Percentiles rank a stretch among this genome's conserved stretches.
Conservation (phyloP, 768 basidiomycete species). For the Tephrocybe sp. region DNA sequence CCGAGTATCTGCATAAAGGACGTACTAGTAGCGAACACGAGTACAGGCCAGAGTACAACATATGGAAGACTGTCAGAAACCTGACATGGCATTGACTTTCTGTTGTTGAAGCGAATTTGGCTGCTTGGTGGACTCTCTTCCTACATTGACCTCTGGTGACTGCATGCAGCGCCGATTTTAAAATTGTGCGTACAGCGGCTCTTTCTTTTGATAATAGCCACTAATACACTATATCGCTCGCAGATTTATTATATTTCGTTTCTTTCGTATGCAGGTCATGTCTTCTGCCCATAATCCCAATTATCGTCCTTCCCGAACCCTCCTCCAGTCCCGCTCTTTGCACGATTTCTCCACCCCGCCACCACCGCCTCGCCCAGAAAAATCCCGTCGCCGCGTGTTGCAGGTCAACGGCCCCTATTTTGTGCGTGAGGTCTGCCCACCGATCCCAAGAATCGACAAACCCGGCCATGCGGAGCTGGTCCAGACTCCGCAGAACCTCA, state of each 20-base stretch:
- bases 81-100: slow-evolving; percentile 13
- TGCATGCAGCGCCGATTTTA: slow-evolving; percentile 10
- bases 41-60: background rate
- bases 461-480: slow-evolving; percentile 1
- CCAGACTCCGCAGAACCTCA: slow-evolving; percentile 2
- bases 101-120: slow-evolving; percentile 14
- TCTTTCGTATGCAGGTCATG: slow-evolving; percentile 16
- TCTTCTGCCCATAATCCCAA: slow-evolving; percentile 12
- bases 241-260: slow-evolving; percentile 8
- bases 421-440: slow-evolving; percentile 3
- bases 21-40: background rate
- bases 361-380: slow-evolving; percentile 9
- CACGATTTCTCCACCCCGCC: slow-evolving; percentile 15
- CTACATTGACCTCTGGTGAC: slow-evolving; percentile 7
- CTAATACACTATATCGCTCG: background rate
- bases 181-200: slow-evolving; percentile 1
- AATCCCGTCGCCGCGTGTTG: slow-evolving; percentile 10
- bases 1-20: too few relatives aligned
- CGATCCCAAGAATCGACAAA: background rate
- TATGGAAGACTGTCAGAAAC: background rate
- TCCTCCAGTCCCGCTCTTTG: slow-evolving; percentile 16
- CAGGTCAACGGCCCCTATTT: slow-evolving; percentile 4
- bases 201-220: background rate
- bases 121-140: slow-evolving; percentile 10
- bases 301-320: slow-evolving; percentile 10